Evolutionary conservation across 257 asterid genomes (phyloP), one percentile per base, ranked within the genome.

Genomic region (Solanum pinnatisectum): DNA sequence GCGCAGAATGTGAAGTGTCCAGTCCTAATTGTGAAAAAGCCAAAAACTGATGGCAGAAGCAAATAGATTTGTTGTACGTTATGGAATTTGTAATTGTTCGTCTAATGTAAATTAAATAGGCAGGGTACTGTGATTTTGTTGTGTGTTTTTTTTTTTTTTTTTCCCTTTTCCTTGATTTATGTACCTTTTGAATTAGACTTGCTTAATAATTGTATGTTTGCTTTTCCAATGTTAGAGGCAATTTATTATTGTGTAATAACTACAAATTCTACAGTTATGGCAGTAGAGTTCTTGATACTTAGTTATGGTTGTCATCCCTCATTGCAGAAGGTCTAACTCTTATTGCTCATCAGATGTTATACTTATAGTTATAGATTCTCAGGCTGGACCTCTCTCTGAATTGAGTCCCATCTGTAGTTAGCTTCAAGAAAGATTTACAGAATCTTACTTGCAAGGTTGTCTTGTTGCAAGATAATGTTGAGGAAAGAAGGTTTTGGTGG

Each of bases 1-100:
- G 95, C 94, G 10, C 95, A 92, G 79, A 93, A 92, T 37, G 93
- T 84, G 35, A 94, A 91, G 85, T 93, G 98, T 71, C 98, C 98
- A 3, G 94, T 95, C 78, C 70, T 95, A 88, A 91, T 94, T 71
- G 98, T 94, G 92, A 95, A 94, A 86, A 93, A 87, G 89, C 95
- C 98, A 6, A 90, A 94, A 90, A 52, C 92, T 35, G 23, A 83
- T 73, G 89, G 81, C 73, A 90, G 39, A 39, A 76, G 67, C 33
- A 87, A 84, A 6, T 82, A 82, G 20, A 27, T 27, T 44, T 27
- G 84, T 77, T 36, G 84, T 79, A 27, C 84, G 9, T 79, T 27
- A 79, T 2, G 63, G 27, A 44, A 9, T 46, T 81, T 82, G 71
- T 63, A 4, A 63, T n/a, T 10, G 85, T 49, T 10, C 13, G 12